phyloP scores from a whole-genome alignment of 139 green algal species.

The Zygnema circumcarinatum region DNA sequence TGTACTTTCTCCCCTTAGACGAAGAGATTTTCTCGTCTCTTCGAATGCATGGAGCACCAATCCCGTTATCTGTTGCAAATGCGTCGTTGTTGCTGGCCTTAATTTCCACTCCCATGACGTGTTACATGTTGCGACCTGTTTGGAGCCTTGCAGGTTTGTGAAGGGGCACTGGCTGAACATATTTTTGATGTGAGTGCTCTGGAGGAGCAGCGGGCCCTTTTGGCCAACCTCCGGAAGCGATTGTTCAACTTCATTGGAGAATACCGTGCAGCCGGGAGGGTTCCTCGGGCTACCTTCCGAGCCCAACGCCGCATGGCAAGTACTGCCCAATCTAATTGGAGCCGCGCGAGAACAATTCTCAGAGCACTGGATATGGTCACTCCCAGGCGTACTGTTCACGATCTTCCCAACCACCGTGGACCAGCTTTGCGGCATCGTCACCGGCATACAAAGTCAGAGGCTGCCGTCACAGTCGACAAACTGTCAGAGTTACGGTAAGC shows the following conservation, averaged over 20 bases:
- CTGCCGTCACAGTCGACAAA: too few relatives aligned
- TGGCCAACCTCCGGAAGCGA: conserved; percentile 62
- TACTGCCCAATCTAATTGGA: not conserved
- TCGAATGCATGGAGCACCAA: not conserved
- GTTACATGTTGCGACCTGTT: too few relatives aligned
- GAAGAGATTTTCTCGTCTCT: not conserved
- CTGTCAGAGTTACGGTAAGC: too few relatives aligned
- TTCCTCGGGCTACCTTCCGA: conserved; percentile 23
- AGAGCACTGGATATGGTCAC: not conserved
- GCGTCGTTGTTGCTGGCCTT: too few relatives aligned
- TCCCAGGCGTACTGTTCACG: not conserved
- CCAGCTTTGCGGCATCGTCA: not conserved
- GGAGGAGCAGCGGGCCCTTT: conserved; percentile 61
- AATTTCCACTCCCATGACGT: too few relatives aligned
- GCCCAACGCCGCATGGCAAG: not conserved
- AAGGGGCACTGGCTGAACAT: conserved; percentile 39
- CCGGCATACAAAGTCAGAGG: too few relatives aligned
- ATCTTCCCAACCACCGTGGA: not conserved
- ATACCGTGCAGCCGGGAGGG: conserved; percentile 62
- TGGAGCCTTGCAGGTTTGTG: conserved; percentile 68
- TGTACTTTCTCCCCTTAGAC: not conserved
- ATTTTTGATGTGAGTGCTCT: conserved; percentile 67
- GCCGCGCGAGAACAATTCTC: not conserved
- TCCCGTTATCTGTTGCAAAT: too few relatives aligned
- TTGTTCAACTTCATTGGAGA: conserved; percentile 65